Evolutionary conservation across 495 filamentous ascomycete genomes (phyloP), one percentile per base, ranked within the genome.

Genomic region (Penicillium argentinense): DNA sequence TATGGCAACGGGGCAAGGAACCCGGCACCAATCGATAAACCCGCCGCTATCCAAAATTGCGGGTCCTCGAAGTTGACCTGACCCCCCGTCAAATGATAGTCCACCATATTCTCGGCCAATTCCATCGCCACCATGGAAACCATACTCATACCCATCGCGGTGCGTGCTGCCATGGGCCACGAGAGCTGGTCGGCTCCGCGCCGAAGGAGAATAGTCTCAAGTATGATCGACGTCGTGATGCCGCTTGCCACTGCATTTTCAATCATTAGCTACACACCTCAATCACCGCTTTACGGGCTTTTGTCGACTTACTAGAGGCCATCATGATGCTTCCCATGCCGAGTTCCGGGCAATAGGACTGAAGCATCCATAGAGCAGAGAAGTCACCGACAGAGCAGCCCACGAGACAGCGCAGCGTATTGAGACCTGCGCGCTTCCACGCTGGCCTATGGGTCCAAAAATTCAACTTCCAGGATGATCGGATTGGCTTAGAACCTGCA

Each of bases 121-220:
- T 77, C 72, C 74, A 77, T 77, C 3, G 69, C 66, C 18, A 75
- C 18, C 74, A 77, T 75, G 0, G 72, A 74, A 2, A 74, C 61
- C 28, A 75, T 55, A 44, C 72, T 77, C 74, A 77, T 77, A 0
- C 74, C 74, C 56, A 63, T 67, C 0, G 74, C 74, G 2, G 74
- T 75, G 5, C 60, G 63, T 7, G 54, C 53, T 3, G 74, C 72
- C 21, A 37, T 55, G 0, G 38, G 30, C 68, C 67, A 71, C 1
- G 69, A 57, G 7, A 75, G 54, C 36, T 57, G 49, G 34, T 77
- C 74, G n/a, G 53, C 49, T 0, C 74, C 74, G 5, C 47, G 57
- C 2, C 57, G 56, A 12, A 77, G 68, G 0, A 77, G 59, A 12
- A 68, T 32, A 4, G 71, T 75, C 48, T 76, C 69, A 3, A 76